phyloP scores from a whole-genome alignment of 1,284 basidiomycete species.

The Termitomyces sp. region DNA sequence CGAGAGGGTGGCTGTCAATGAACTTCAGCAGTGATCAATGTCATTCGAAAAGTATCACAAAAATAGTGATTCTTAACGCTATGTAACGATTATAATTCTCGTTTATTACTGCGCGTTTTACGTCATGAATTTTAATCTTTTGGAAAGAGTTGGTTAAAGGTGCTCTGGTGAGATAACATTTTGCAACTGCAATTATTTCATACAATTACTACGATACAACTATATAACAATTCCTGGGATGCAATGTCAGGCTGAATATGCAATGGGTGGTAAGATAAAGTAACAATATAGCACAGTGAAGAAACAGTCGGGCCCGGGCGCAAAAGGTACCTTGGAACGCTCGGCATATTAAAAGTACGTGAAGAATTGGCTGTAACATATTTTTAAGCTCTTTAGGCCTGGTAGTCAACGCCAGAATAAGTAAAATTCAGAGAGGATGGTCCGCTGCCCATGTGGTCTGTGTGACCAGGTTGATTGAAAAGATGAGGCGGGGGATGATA shows the following conservation, averaged over 20 bases:
- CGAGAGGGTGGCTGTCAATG: constrained; percentile 34
- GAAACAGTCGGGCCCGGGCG: background rate
- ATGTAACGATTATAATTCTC: background rate
- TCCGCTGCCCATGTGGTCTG: constrained; percentile 4
- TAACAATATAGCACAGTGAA: constrained; percentile 9
- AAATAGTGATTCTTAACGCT: background rate
- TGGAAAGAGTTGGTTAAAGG: background rate
- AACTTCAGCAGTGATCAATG: constrained; percentile 16
- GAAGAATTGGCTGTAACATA: background rate
- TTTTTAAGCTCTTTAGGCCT: constrained; percentile 3
- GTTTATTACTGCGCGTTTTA: background rate
- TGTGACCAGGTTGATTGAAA: constrained; percentile 5
- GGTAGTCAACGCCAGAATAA: constrained; percentile 5
- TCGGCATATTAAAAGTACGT: constrained; percentile 6
- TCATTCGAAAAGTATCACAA: background rate
- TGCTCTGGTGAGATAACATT: background rate
- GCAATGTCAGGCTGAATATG: background rate
- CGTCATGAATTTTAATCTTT: background rate
- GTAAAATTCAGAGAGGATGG: constrained; percentile 9
- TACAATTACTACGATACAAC: constrained; percentile 13
- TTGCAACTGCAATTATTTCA: background rate
- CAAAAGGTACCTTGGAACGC: background rate
- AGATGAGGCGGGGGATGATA: constrained; percentile 28
- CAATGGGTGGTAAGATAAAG: constrained; percentile 2
- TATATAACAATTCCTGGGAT: constrained; percentile 12